Base-by-base conservation (phyloP, 176 grass and related monocot genomes). In the Zizania latifolia region DNA sequence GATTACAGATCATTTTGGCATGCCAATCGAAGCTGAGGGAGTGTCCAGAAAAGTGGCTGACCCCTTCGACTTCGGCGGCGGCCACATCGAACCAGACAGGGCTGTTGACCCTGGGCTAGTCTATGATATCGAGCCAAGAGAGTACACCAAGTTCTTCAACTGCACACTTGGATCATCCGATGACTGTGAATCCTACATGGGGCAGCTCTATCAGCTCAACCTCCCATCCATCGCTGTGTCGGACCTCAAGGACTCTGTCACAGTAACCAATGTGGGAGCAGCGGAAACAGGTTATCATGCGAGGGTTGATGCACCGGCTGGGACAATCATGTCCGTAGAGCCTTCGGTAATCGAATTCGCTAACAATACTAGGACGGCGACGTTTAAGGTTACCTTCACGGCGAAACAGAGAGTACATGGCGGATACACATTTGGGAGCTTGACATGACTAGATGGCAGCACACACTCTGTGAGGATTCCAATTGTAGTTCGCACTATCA, bases 391-490 rank as follows among this genome's bases (percentile, higher is more conserved):
- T 16, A 74, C 35, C 0, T 33, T 86, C 15, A 24, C 1, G 1
- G 38, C 83, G 0, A 70, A 2, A 4, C 66, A 45, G 3, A 78
- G n/a, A 60, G 46, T 85, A 8, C 75, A 83, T 5, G n/a, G n/a
- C n/a, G n/a, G n/a, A n/a, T n/a, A n/a, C n/a, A n/a, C n/a, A n/a
- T n/a, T n/a, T n/a, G n/a, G 80, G 86, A 85, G 82, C 68, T 19
- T 89, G 9, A 74, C 78, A 1, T 89, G 82, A 82, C 10, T 21
- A 0, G 82, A 37, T 32, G 66, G 2, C 14, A 8, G 16, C 0
- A 22, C 0, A 0, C 82, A 85, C 32, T 57, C 24, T 0, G 72
- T 85, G 13, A 81, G 82, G 11, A 85, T 89, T 11, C 87, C 72
- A 0, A 16, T 86, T 0, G 74, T 44, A 0, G 61, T 75, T 13